Percentiles rank a stretch among this genome's conserved stretches.
Evolutionary conservation across 2,329 filamentous ascomycete species (phyloP).

Genomic region (Ceratocystis variospora): DNA sequence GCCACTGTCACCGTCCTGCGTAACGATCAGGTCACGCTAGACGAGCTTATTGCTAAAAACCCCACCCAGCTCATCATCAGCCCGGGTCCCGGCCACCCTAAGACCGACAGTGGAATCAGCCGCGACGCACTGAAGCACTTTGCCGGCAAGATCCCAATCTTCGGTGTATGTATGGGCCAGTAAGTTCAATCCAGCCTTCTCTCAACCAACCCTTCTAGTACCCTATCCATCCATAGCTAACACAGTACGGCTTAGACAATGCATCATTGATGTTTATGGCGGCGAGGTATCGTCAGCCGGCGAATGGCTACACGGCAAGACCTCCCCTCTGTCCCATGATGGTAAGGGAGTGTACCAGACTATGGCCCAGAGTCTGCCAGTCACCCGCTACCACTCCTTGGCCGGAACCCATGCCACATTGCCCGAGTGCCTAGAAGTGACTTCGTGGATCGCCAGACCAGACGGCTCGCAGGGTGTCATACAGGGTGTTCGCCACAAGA

Average conservation of each 20-base stretch:
- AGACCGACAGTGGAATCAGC: slow-evolving; percentile 83
- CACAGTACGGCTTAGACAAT: slow-evolving; percentile 47
- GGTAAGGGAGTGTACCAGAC: slow-evolving; percentile 78
- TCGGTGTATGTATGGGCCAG: slow-evolving; percentile 99
- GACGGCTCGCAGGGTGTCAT: slow-evolving; percentile 76
- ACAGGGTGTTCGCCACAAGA: slow-evolving; percentile 91
- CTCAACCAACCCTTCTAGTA: neutral
- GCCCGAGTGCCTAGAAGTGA: slow-evolving; percentile 73
- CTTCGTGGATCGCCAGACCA: slow-evolving; percentile 70
- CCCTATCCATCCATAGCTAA: slow-evolving; percentile 8
- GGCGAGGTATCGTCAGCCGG: slow-evolving; percentile 84
- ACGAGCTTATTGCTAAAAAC: slow-evolving; percentile 67
- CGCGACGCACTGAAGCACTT: slow-evolving; percentile 85
- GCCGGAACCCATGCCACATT: slow-evolving; percentile 82
- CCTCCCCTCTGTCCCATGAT: slow-evolving; percentile 79
- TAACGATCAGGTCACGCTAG: slow-evolving; percentile 80
- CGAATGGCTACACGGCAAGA: slow-evolving; percentile 95
- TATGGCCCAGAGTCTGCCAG: slow-evolving; percentile 66
- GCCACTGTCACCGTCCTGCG: slow-evolving; percentile 79
- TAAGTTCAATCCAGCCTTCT: slow-evolving; percentile 31
- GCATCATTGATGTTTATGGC: slow-evolving; percentile 87
- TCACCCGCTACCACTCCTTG: slow-evolving; percentile 92
- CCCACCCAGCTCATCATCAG: slow-evolving; percentile 92
- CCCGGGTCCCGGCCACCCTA: slow-evolving; percentile 85
- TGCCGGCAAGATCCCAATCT: slow-evolving; percentile 81